Percentiles rank a stretch among this genome's conserved stretches.
These are phyloP conservation scores for Cercospora canescens DNA, from an alignment of 2,329 filamentous ascomycete genomes.

Conservation along the genomic window DNA sequence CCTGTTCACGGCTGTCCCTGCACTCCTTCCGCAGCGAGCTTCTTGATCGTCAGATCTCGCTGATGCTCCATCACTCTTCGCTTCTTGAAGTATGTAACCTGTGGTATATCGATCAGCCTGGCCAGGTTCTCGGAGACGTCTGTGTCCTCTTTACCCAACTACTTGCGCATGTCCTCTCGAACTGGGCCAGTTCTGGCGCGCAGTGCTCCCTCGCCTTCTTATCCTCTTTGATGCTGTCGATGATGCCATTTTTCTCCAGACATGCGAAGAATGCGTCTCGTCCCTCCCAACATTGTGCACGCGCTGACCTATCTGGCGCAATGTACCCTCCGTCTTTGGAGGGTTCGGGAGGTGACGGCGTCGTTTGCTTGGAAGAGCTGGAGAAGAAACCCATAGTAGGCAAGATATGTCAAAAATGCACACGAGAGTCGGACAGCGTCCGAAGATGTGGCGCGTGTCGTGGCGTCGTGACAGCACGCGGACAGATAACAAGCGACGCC, in stretches of 20 bases:
- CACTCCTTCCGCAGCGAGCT: slow-evolving; percentile 56
- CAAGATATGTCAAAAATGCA: background rate
- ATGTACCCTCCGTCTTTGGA: slow-evolving; percentile 62
- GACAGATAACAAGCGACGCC: background rate
- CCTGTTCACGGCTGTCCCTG: slow-evolving; percentile 25
- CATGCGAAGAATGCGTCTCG: slow-evolving; percentile 88
- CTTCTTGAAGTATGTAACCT: slow-evolving; percentile 98
- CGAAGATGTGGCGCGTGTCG: background rate
- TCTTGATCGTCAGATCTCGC: slow-evolving; percentile 75
- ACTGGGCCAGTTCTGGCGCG: slow-evolving; percentile 60
- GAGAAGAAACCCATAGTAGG: slow-evolving; percentile 39
- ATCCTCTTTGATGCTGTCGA: slow-evolving; percentile 66
- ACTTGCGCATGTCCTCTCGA: slow-evolving; percentile 81
- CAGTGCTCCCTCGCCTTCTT: slow-evolving; percentile 59
- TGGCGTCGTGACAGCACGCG: background rate
- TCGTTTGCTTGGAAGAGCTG: slow-evolving; percentile 22
- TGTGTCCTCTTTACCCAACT: slow-evolving; percentile 74
- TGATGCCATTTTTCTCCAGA: slow-evolving; percentile 76
- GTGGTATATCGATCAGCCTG: background rate
- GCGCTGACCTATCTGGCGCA: slow-evolving; percentile 81
- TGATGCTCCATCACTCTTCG: slow-evolving; percentile 89
- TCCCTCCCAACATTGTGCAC: slow-evolving; percentile 83
- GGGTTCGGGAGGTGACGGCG: slow-evolving; percentile 31
- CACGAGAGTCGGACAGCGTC: background rate
- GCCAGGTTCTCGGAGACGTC: background rate